A percentile compares a stretch with the other conserved stretches of the same genome.
phyloP scores from a whole-genome alignment of 1,139 yeast species.

The Debaryomycetaceae sp. region DNA sequence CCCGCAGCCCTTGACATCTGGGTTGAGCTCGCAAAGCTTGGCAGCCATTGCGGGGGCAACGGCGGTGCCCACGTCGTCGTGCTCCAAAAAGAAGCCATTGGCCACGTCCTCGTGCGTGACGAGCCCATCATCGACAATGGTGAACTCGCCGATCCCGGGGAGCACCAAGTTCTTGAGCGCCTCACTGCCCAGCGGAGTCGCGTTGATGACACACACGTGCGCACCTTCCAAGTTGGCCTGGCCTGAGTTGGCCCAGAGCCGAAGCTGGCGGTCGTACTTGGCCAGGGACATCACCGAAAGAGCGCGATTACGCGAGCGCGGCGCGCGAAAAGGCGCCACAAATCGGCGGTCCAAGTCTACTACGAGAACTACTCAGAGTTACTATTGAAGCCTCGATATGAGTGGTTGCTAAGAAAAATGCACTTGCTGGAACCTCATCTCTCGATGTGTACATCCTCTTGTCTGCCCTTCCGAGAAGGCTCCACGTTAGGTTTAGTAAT shows the following conservation, averaged over 20 bases:
- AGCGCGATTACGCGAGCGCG: too few relatives aligned
- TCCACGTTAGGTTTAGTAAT: too few relatives aligned
- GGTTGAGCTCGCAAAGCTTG: slow-evolving; percentile 54
- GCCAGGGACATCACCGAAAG: too few relatives aligned
- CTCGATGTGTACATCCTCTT: too few relatives aligned
- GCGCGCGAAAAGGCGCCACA: not conserved
- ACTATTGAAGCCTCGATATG: too few relatives aligned
- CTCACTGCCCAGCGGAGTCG: slow-evolving; percentile 62
- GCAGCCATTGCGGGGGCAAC: slow-evolving; percentile 36
- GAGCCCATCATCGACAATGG: slow-evolving; percentile 47
- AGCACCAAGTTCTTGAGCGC: slow-evolving; percentile 71
- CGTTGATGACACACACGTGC: slow-evolving; percentile 60
- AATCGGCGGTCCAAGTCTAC: not conserved
- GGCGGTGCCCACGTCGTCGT: slow-evolving; percentile 39
- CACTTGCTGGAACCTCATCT: too few relatives aligned
- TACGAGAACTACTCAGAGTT: too few relatives aligned
- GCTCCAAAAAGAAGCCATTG: slow-evolving; percentile 59
- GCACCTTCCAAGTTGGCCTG: slow-evolving; percentile 59
- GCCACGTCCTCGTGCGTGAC: slow-evolving; percentile 45
- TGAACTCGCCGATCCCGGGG: slow-evolving; percentile 72
- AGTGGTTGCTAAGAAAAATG: too few relatives aligned
- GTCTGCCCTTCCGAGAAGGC: too few relatives aligned
- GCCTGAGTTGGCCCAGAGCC: slow-evolving; percentile 83
- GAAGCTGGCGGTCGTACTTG: slow-evolving; percentile 81
- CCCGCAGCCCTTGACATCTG: slow-evolving; percentile 46